These are phyloP conservation scores for Cryomyces antarcticus DNA, from an alignment of 495 filamentous ascomycete genomes.

Conservation along the genomic window DNA sequence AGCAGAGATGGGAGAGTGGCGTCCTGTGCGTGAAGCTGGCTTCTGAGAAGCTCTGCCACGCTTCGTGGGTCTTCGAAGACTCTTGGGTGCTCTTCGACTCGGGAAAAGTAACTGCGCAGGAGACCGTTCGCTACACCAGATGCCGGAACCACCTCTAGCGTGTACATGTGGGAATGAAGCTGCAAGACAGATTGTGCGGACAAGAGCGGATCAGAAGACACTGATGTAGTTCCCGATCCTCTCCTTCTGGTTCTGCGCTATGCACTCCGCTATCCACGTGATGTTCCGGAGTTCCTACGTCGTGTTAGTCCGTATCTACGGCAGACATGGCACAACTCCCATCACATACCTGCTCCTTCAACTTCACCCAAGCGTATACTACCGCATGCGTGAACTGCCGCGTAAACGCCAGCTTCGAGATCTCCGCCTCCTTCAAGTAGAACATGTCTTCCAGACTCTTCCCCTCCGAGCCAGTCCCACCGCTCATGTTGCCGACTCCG, in stretches of 20 bases:
- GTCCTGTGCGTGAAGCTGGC: too few species aligned
- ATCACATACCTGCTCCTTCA: constrained; percentile 70
- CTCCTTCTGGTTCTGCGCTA: constrained; percentile 99
- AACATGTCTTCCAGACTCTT: constrained; percentile 94
- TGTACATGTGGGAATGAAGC: neutral
- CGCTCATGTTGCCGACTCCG: constrained; percentile 65
- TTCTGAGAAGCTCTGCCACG: too few species aligned
- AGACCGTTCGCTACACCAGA: too few species aligned
- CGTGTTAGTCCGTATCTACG: neutral
- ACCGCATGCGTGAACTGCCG: constrained; percentile 89
- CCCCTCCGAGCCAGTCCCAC: constrained; percentile 52
- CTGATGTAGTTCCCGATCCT: constrained; percentile 97
- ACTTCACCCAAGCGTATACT: constrained; percentile 94
- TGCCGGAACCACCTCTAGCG: too few species aligned
- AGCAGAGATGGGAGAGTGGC: too few species aligned
- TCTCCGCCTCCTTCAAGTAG: constrained; percentile 98
- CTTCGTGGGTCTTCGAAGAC: neutral
- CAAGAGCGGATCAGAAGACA: constrained; percentile 42
- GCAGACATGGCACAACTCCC: constrained; percentile 6
- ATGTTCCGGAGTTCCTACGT: constrained; percentile 92
- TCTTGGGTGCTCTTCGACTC: neutral
- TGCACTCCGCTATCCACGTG: constrained; percentile 98
- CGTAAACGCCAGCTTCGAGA: constrained; percentile 85
- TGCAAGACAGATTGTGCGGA: neutral
- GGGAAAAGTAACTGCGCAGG: neutral